Conservation (phyloP, 352 stramenopile species). For the Phytophthora brassicae region DNA sequence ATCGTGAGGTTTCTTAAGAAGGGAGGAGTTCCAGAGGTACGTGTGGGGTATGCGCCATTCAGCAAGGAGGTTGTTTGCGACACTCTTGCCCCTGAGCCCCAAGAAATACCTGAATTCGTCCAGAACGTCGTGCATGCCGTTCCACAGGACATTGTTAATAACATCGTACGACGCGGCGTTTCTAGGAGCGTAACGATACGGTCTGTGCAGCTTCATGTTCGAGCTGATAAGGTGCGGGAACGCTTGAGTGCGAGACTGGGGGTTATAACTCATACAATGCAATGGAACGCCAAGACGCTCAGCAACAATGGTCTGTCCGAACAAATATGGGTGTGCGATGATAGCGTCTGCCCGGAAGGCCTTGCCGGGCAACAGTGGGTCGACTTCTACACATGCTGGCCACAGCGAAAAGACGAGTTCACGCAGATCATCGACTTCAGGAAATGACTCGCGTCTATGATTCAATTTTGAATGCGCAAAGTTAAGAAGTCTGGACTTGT, state of each 20-base stretch:
- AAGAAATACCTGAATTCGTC: slow-evolving; percentile 63
- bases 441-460: slow-evolving; percentile 39
- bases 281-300: slow-evolving; percentile 74
- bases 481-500: slow-evolving; percentile 41
- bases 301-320: slow-evolving; percentile 63
- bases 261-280: slow-evolving; percentile 62
- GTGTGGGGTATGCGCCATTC: slow-evolving; percentile 68
- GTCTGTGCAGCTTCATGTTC: slow-evolving; percentile 43
- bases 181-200: slow-evolving; percentile 45
- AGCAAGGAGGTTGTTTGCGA: slow-evolving; percentile 36
- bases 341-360: slow-evolving; percentile 73
- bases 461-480: slow-evolving; percentile 34
- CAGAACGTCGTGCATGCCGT: slow-evolving; percentile 42
- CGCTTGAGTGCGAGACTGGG: slow-evolving; percentile 53
- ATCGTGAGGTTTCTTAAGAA: slow-evolving; percentile 64
- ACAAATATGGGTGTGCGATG: slow-evolving; percentile 62
- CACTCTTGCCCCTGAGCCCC: slow-evolving; percentile 45
- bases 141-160: slow-evolving; percentile 56
- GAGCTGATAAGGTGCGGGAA: slow-evolving; percentile 59
- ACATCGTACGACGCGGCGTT: slow-evolving; percentile 62
- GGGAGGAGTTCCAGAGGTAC: slow-evolving; percentile 65
- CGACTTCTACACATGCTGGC: slow-evolving; percentile 52
- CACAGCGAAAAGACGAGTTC: slow-evolving; percentile 64
- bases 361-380: slow-evolving; percentile 40
- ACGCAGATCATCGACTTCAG: slow-evolving; percentile 47